phyloP scores from a whole-genome alignment of 257 asterid genomes.

The Plectranthus barbatus region DNA sequence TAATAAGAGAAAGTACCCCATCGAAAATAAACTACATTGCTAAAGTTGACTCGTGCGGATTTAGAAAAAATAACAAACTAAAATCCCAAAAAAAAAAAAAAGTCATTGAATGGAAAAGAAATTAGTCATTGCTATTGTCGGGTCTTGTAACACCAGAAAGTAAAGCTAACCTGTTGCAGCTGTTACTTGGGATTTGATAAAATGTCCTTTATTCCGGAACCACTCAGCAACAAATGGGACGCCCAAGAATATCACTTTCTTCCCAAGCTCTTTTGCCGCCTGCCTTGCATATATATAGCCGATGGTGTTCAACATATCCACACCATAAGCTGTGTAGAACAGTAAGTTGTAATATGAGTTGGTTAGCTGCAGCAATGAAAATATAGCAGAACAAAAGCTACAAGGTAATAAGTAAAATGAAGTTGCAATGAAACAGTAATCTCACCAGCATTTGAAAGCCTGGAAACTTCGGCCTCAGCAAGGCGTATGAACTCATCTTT shows the following conservation, averaged over 20 bases:
- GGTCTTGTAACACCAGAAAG: background rate
- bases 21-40: background rate
- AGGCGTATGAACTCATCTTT: constrained; percentile 68
- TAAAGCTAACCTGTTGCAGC: constrained; percentile 83
- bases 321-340: constrained; percentile 80
- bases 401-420: background rate
- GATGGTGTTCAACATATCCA: constrained; percentile 94
- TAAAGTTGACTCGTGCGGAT: background rate
- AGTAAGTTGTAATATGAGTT: constrained; percentile 23
- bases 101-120: background rate
- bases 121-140: background rate
- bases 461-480: constrained; percentile 79
- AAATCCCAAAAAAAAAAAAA: background rate
- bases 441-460: constrained; percentile 88
- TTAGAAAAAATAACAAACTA: background rate
- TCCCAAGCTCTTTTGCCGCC: constrained; percentile 97
- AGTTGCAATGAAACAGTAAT: background rate
- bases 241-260: constrained; percentile 88
- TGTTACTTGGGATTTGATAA: constrained; percentile 94
- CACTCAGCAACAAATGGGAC: constrained; percentile 97
- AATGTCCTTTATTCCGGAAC: constrained; percentile 98
- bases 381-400: constrained; percentile 6
- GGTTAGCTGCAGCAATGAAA: background rate
- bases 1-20: background rate
- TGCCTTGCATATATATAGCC: constrained; percentile 94